Evolutionary conservation across 2,329 filamentous ascomycete species (phyloP).

Genomic region (Neonectria ditissima): DNA sequence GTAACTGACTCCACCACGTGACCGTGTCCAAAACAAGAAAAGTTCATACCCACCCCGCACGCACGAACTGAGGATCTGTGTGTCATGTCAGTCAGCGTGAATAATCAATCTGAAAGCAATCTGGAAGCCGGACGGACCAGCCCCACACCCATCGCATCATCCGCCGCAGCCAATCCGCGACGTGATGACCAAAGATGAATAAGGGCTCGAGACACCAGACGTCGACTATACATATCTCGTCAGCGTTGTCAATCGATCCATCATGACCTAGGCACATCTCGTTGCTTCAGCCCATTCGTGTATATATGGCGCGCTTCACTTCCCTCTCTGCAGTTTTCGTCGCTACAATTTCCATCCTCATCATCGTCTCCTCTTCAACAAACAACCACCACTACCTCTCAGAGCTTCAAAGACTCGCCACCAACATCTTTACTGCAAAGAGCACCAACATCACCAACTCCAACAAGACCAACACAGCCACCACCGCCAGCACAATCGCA

Average conservation of each 20-base stretch:
- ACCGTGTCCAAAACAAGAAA: not conserved
- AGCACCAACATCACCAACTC: constrained; percentile 27
- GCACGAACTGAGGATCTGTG: not conserved
- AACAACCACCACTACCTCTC: constrained; percentile 35
- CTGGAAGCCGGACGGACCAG: constrained; percentile 10
- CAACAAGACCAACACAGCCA: constrained; percentile 20
- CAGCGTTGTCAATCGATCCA: constrained; percentile 42
- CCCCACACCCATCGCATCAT: constrained; percentile 9
- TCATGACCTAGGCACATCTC: constrained; percentile 37
- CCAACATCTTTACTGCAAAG: constrained; percentile 32
- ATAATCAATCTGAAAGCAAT: constrained; percentile 19
- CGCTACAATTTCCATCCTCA: constrained; percentile 53
- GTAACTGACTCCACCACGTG: not conserved
- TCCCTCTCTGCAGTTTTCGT: constrained; percentile 51
- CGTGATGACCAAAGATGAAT: constrained; percentile 37
- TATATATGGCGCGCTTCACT: constrained; percentile 56
- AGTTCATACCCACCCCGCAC: not conserved
- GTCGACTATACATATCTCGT: constrained; percentile 39
- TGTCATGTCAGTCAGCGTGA: constrained; percentile 16
- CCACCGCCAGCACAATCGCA: constrained; percentile 12
- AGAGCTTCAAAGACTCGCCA: constrained; percentile 38
- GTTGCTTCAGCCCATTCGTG: constrained; percentile 35
- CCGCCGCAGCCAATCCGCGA: constrained; percentile 30
- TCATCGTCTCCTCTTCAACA: constrained; percentile 46
- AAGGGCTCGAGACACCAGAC: constrained; percentile 32